These are phyloP conservation scores for Aaosphaeria pasadenensis DNA, from an alignment of 2,329 filamentous ascomycete genomes.

Conservation along the genomic window DNA sequence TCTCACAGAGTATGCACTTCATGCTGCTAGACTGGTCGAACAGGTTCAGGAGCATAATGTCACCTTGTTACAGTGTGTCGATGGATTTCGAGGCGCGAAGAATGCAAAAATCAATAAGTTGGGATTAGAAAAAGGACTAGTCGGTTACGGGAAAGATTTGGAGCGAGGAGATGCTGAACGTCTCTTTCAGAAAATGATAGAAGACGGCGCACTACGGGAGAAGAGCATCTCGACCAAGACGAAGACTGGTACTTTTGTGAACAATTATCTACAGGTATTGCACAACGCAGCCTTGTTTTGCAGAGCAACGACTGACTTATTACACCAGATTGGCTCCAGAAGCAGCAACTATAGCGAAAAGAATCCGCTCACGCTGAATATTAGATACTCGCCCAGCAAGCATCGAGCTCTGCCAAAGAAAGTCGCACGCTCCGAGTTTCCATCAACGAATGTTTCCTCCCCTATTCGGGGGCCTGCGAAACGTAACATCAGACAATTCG, in stretches of 20 bases:
- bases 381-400: conserved; percentile 36
- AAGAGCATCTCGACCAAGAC: conserved; percentile 53
- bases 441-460: conserved; percentile 68
- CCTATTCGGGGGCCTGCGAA: conserved; percentile 50
- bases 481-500: conserved; percentile 27
- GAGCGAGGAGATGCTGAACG: conserved; percentile 76
- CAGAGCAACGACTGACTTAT: conserved; percentile 10
- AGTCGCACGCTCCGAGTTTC: conserved; percentile 43
- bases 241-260: conserved; percentile 65
- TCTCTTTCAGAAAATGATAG: conserved; percentile 73
- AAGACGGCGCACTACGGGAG: conserved; percentile 71
- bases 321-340: conserved; percentile 41
- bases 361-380: conserved; percentile 49
- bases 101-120: conserved; percentile 58
- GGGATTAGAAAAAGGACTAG: conserved; percentile 47
- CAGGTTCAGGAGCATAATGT: conserved; percentile 58
- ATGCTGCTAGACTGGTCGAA: conserved; percentile 66
- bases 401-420: conserved; percentile 20
- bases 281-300: background rate
- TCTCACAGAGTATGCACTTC: conserved; percentile 70
- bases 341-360: conserved; percentile 43
- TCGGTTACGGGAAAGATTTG: conserved; percentile 65
- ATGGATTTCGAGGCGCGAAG: conserved; percentile 72
- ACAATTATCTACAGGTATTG: conserved; percentile 67
- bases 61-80: conserved; percentile 71